A percentile compares a stretch with the other conserved stretches of the same genome.
Conservation (phyloP, 495 filamentous ascomycete genomes). For the Penicillium malachiteum region DNA sequence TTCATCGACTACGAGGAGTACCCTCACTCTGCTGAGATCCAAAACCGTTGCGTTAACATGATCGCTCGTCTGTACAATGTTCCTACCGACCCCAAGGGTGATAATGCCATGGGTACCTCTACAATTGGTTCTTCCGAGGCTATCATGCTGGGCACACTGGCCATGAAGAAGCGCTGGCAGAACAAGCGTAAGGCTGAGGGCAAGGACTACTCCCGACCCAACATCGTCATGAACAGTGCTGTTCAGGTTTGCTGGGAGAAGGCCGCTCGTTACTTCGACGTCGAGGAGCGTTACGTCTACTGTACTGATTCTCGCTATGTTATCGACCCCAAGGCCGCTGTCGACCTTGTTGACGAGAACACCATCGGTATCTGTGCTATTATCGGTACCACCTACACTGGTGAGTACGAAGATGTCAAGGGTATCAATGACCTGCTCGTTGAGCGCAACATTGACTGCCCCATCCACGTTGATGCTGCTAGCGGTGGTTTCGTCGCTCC, state of each 20-base stretch:
- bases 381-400: slow-evolving; percentile 90
- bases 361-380: slow-evolving; percentile 92
- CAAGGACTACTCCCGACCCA: slow-evolving; percentile 71
- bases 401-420: slow-evolving; percentile 92
- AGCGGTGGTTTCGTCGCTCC: slow-evolving; percentile 88
- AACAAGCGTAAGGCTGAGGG: slow-evolving; percentile 76
- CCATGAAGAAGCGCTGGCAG: slow-evolving; percentile 96
- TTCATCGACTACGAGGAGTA: slow-evolving; percentile 95
- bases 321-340: slow-evolving; percentile 81
- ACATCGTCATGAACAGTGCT: slow-evolving; percentile 89
- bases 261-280: slow-evolving; percentile 89
- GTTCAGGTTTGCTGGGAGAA: slow-evolving; percentile 98
- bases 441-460: slow-evolving; percentile 67
- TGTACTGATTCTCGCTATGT: slow-evolving; percentile 79
- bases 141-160: slow-evolving; percentile 84
- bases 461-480: slow-evolving; percentile 90
- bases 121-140: slow-evolving; percentile 86
- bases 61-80: slow-evolving; percentile 85
- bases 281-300: slow-evolving; percentile 86
- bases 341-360: slow-evolving; percentile 87
- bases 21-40: slow-evolving; percentile 83
- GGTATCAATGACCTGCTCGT: slow-evolving; percentile 80
- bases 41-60: slow-evolving; percentile 91
- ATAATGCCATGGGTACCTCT: slow-evolving; percentile 74
- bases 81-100: slow-evolving; percentile 48